Evolutionary conservation across 192 early-diverging fungal species (phyloP).

Genomic region (Rhizophagus clarus): DNA sequence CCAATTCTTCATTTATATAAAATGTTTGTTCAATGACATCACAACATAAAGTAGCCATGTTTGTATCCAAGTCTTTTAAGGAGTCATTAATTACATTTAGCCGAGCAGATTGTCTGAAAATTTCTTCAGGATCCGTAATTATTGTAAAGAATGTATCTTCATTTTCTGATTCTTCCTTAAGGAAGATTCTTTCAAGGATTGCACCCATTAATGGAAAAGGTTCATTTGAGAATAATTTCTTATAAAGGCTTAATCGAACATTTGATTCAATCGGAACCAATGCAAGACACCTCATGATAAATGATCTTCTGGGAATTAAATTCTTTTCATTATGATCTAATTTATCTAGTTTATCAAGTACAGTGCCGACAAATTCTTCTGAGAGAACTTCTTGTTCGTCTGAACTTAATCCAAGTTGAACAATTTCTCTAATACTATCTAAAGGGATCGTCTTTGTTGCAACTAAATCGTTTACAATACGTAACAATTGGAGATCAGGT

Average conservation of each 20-base stretch:
- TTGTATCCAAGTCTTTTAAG: slow-evolving; percentile 17
- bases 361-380: background rate
- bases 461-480: slow-evolving; percentile 21
- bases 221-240: slow-evolving; percentile 14
- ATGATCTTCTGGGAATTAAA: slow-evolving; percentile 2
- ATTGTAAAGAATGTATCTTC: background rate
- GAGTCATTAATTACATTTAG: slow-evolving; percentile 16
- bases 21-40: slow-evolving; percentile 30
- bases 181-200: slow-evolving; percentile 7
- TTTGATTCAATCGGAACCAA: slow-evolving; percentile 6
- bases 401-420: background rate
- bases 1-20: slow-evolving; percentile 1
- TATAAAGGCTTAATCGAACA: slow-evolving; percentile 5
- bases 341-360: slow-evolving; percentile 15
- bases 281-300: slow-evolving; percentile 11
- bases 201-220: slow-evolving; percentile 4
- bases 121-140: background rate
- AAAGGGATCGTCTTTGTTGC: slow-evolving; percentile 11
- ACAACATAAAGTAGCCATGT: slow-evolving; percentile 23
- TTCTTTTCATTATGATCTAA: slow-evolving; percentile 2
- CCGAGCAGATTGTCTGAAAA: background rate
- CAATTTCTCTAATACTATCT: background rate
- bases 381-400: background rate
- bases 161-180: background rate
- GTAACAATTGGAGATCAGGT: slow-evolving; percentile 1